Base-by-base conservation (phyloP, 257 asterid genomes). In the Gynochthodes officinalis region DNA sequence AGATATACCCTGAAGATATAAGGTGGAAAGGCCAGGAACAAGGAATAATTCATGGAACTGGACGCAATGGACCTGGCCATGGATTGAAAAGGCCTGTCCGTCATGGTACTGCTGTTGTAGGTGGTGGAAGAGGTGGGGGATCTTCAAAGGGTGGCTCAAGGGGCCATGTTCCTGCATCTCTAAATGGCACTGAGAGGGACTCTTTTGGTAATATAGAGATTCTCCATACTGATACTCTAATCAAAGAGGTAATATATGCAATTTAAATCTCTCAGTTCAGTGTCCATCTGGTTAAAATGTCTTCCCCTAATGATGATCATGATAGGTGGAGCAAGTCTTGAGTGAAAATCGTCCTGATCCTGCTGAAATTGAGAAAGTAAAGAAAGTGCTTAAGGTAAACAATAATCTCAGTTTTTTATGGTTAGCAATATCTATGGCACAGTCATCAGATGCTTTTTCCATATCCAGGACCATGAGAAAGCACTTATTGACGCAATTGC, bases 291-390 rank as follows among this genome's bases (percentile, higher is more conserved):
- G 52, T 32, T 6, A n/a, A 43, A 18, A 46, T 27, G 8, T 48
- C 66, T 69, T 48, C 63, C 60, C 54, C 52, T 54, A 25, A 64
- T 55, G 23, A 11, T 55, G 23, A 27, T 57, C 57, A 32, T 70
- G 40, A 30, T 75, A 89, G 96, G 90, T 89, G 76, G 93, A 89
- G 90, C 85, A 81, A 85, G 86, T 87, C 53, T 84, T 73, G 52
- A 62, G 85, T 79, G 79, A 80, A 48, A 76, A 67, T 75, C 81
- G 86, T 73, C 88, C 89, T 2, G 88, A 88, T 65, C 89, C 91
- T 35, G 80, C 62, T 64, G 94, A 83, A 78, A 77, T 86, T 33
- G 90, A 89, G 79, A 89, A 71, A 78, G 93, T 87, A 42, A 87
- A 82, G 85, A 83, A 79, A 74, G 89, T 86, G 76, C 84, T 89